Percentiles rank a stretch among this genome's conserved stretches.
Evolutionary conservation across 2,329 filamentous ascomycete genomes (phyloP).

Genomic region (Aspergillus cejpii): DNA sequence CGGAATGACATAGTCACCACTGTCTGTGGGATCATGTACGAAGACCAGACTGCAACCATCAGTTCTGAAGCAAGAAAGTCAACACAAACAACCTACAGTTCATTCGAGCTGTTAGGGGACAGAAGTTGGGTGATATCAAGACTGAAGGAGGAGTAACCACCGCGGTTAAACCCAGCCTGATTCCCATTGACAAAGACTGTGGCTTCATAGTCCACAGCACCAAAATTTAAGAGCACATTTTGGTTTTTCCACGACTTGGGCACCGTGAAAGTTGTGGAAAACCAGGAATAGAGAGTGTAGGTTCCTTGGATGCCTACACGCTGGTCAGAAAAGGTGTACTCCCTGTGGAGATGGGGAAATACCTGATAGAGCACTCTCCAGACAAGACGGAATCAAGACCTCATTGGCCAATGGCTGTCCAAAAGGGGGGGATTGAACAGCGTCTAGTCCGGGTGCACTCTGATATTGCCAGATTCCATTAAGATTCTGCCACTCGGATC

Average conservation of each 20-base stretch:
- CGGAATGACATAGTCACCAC: slow-evolving; percentile 50
- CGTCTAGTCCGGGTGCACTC: slow-evolving; percentile 35
- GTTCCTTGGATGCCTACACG: slow-evolving; percentile 33
- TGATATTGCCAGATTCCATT: slow-evolving; percentile 47
- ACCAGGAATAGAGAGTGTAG: slow-evolving; percentile 42
- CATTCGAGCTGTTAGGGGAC: slow-evolving; percentile 44
- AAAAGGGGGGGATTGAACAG: slow-evolving; percentile 41
- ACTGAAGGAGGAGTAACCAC: slow-evolving; percentile 58
- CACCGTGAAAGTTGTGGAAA: slow-evolving; percentile 45
- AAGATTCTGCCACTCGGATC: slow-evolving; percentile 45
- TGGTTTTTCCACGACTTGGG: slow-evolving; percentile 41
- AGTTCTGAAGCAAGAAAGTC: neutral
- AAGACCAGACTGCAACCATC: slow-evolving; percentile 49
- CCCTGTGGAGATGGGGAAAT: neutral
- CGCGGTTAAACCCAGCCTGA: slow-evolving; percentile 48
- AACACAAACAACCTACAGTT: slow-evolving; percentile 41
- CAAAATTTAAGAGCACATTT: slow-evolving; percentile 44
- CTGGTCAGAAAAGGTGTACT: neutral
- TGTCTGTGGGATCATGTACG: slow-evolving; percentile 62
- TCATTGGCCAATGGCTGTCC: slow-evolving; percentile 38
- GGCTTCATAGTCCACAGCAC: slow-evolving; percentile 48
- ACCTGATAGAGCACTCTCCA: slow-evolving; percentile 51
- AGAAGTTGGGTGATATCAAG: slow-evolving; percentile 51
- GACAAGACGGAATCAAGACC: slow-evolving; percentile 49
- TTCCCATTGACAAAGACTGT: slow-evolving; percentile 54